Conservation (phyloP, 352 stramenopile species). For the Albugo candida region DNA sequence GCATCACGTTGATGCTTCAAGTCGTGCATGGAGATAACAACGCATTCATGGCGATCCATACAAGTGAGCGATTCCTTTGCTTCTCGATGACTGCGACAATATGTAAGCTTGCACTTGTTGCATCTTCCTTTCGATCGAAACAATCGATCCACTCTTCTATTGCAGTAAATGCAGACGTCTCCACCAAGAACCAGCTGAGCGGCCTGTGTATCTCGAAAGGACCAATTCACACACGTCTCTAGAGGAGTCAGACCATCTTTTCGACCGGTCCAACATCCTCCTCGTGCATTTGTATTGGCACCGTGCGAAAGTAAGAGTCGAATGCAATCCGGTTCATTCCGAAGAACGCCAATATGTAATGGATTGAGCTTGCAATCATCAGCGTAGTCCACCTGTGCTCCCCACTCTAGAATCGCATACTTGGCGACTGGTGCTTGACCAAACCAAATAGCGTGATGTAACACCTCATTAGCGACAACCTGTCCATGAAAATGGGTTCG, state of each 20-base stretch:
- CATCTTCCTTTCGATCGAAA: constrained; percentile 31
- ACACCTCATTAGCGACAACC: constrained; percentile 52
- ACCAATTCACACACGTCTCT: constrained; percentile 38
- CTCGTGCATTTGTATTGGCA: constrained; percentile 13
- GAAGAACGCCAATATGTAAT: constrained; percentile 57
- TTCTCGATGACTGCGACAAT: constrained; percentile 13
- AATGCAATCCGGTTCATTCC: constrained; percentile 55
- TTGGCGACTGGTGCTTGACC: constrained; percentile 29
- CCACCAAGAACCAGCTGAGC: constrained; percentile 38
- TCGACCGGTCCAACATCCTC: constrained; percentile 18
- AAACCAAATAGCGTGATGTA: constrained; percentile 62
- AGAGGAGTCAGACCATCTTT: constrained; percentile 23
- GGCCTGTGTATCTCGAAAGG: constrained; percentile 40
- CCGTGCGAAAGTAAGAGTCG: constrained; percentile 39
- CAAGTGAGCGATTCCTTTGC: no score
- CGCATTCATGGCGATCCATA: no score
- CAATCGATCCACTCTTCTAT: constrained; percentile 42
- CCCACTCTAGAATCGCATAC: constrained; percentile 39
- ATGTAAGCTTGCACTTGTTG: constrained; percentile 27
- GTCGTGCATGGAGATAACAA: no score
- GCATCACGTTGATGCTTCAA: no score
- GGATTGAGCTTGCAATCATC: constrained; percentile 51
- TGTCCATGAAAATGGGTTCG: constrained; percentile 7
- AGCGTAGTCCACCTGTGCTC: constrained; percentile 43
- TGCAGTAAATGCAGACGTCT: constrained; percentile 69